These are phyloP conservation scores for Umbelopsis sp. DNA, from an alignment of 371 early-diverging fungal genomes.

Conservation along the genomic window DNA sequence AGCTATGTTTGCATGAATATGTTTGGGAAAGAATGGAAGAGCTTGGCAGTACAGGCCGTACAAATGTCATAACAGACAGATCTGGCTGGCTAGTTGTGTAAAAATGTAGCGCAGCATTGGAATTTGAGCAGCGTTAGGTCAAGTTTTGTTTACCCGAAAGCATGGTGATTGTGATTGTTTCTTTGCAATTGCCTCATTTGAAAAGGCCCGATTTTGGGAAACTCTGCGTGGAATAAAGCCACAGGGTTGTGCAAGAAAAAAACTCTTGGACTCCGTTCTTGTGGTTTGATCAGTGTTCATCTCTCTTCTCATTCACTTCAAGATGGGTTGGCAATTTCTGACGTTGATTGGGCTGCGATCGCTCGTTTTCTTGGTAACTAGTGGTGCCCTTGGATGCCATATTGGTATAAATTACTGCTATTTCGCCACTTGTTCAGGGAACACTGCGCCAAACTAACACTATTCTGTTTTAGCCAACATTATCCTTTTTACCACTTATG, in stretches of 20 bases:
- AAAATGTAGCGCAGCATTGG: no score
- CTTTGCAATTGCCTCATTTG: slow-evolving; percentile 15
- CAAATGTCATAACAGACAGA: no score
- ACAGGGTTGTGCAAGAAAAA: slow-evolving; percentile 2
- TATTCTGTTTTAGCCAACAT: background rate
- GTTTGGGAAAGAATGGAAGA: no score
- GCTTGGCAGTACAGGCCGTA: no score
- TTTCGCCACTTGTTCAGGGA: background rate
- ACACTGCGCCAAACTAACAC: background rate
- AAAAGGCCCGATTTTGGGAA: slow-evolving; percentile 10
- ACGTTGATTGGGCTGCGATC: background rate
- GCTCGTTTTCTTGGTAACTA: background rate
- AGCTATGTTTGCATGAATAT: no score
- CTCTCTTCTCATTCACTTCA: background rate
- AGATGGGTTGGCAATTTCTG: slow-evolving; percentile 15
- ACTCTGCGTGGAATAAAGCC: background rate
- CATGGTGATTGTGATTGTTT: background rate
- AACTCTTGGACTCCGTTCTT: background rate
- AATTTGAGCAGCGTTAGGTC: background rate
- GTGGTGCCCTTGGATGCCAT: slow-evolving; percentile 2
- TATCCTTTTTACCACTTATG: background rate
- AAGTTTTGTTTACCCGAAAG: background rate
- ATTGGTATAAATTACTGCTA: background rate
- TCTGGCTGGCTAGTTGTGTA: no score
- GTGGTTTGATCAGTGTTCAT: slow-evolving; percentile 3